phyloP scores from a whole-genome alignment of 257 asterid genomes.

The Nicotiana undulata region DNA sequence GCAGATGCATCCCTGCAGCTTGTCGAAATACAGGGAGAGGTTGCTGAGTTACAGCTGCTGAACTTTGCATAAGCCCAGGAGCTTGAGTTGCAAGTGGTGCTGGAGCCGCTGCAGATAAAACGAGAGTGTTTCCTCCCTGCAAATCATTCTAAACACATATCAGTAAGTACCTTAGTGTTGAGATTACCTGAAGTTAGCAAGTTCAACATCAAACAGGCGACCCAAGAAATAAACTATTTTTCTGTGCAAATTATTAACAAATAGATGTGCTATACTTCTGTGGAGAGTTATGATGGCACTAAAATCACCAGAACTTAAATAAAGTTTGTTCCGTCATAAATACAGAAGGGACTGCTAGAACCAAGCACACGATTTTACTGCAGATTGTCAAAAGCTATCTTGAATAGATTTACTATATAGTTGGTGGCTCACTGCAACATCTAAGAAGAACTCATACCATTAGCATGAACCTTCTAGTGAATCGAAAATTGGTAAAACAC shows the following conservation, averaged over 20 bases:
- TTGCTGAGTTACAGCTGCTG: constrained; percentile 53
- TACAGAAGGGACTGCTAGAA: not conserved
- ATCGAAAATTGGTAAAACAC: not conserved
- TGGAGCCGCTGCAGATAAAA: constrained; percentile 58
- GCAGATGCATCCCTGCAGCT: constrained; percentile 71
- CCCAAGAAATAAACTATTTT: not conserved
- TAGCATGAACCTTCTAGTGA: not conserved
- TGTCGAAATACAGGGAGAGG: constrained; percentile 71
- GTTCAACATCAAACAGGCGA: not conserved
- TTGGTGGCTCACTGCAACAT: constrained; percentile 1
- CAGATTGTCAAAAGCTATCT: not conserved
- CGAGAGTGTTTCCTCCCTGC: constrained; percentile 60
- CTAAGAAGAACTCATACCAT: not conserved
- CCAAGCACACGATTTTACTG: not conserved
- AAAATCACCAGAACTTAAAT: not conserved
- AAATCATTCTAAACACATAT: constrained; percentile 36
- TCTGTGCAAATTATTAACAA: not conserved
- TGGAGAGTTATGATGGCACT: not conserved
- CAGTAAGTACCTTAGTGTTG: constrained; percentile 2
- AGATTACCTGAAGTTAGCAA: not conserved
- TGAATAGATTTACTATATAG: not conserved
- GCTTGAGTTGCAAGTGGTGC: constrained; percentile 70
- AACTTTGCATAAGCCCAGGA: constrained; percentile 68
- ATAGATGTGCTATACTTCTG: not conserved
- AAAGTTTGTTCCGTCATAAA: not conserved